These are phyloP conservation scores for Meripilus lineatus DNA, from an alignment of 1,284 basidiomycete genomes.

Conservation along the genomic window DNA sequence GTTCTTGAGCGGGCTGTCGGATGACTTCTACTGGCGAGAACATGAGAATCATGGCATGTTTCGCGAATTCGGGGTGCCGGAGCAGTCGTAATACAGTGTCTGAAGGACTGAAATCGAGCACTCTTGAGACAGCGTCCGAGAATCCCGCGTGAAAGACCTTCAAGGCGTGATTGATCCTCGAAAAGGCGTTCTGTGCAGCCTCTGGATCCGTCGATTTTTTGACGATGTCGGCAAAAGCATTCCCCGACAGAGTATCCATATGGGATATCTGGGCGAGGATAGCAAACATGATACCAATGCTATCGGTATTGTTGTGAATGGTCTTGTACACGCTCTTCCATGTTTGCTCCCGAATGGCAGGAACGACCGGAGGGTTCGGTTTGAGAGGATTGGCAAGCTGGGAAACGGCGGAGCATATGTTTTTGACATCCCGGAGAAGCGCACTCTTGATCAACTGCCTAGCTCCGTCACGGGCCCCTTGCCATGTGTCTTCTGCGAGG, in stretches of 20 bases:
- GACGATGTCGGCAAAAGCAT: slow-evolving; percentile 41
- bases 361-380: slow-evolving; percentile 8
- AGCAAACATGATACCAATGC: slow-evolving; percentile 51
- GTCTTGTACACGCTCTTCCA: slow-evolving; percentile 68
- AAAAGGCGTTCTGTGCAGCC: slow-evolving; percentile 30
- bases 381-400: slow-evolving; percentile 19
- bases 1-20: slow-evolving; percentile 66
- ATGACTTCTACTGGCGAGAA: slow-evolving; percentile 77
- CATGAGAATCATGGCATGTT: slow-evolving; percentile 61
- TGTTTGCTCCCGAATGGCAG: slow-evolving; percentile 47
- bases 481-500: slow-evolving; percentile 46
- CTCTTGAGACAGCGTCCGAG: slow-evolving; percentile 54
- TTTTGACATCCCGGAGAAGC: slow-evolving; percentile 41
- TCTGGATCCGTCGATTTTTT: slow-evolving; percentile 23
- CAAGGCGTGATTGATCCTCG: slow-evolving; percentile 57
- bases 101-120: slow-evolving; percentile 53
- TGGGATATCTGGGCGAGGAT: slow-evolving; percentile 58
- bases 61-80: slow-evolving; percentile 43
- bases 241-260: slow-evolving; percentile 54
- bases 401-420: slow-evolving; percentile 34
- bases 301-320: slow-evolving; percentile 54
- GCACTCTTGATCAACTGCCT: slow-evolving; percentile 42
- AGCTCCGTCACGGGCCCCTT: slow-evolving; percentile 37
- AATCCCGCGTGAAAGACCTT: slow-evolving; percentile 56
- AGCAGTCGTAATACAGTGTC: slow-evolving; percentile 49